Evolutionary conservation across 306 rosid species (phyloP).

Genomic region (Albizia julibrissin): DNA sequence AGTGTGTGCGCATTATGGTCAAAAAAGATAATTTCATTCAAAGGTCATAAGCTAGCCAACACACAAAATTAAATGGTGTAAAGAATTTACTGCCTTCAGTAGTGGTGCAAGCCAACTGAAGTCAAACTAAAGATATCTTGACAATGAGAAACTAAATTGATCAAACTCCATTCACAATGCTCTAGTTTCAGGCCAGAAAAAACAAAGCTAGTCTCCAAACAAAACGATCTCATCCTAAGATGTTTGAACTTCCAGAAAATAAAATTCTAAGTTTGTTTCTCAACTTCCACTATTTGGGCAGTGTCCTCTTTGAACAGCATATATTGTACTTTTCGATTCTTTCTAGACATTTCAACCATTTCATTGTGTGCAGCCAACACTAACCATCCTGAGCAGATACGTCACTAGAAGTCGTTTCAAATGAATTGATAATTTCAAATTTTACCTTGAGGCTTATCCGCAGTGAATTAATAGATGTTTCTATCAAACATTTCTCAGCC

Average conservation of each 20-base stretch:
- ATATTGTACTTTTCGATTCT: neutral
- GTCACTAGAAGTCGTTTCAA: slow-evolving; percentile 26
- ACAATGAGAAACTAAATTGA: slow-evolving; percentile 1
- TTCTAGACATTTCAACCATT: neutral
- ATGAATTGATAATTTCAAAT: slow-evolving; percentile 2
- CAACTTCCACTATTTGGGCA: neutral
- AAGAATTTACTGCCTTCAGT: slow-evolving; percentile 12
- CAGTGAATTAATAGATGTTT: slow-evolving; percentile 93
- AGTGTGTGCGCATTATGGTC: neutral
- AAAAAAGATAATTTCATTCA: slow-evolving; percentile 2
- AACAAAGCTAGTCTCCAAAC: slow-evolving; percentile 8
- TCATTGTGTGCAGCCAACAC: neutral
- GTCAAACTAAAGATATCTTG: slow-evolving; percentile 16
- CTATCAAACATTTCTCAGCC: slow-evolving; percentile 92
- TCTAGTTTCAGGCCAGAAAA: neutral
- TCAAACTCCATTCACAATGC: slow-evolving; percentile 15
- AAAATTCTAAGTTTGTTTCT: slow-evolving; percentile 3
- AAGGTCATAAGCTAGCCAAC: slow-evolving; percentile 8
- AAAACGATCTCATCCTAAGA: neutral
- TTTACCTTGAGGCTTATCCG: slow-evolving; percentile 94
- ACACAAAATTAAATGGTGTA: neutral
- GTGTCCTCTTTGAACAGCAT: neutral
- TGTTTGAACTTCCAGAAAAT: neutral
- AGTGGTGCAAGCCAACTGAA: slow-evolving; percentile 13
- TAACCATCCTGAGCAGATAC: slow-evolving; percentile 7